Evolutionary conservation across 768 basidiomycete genomes (phyloP).

Genomic region (Lactifluus pinguis): DNA sequence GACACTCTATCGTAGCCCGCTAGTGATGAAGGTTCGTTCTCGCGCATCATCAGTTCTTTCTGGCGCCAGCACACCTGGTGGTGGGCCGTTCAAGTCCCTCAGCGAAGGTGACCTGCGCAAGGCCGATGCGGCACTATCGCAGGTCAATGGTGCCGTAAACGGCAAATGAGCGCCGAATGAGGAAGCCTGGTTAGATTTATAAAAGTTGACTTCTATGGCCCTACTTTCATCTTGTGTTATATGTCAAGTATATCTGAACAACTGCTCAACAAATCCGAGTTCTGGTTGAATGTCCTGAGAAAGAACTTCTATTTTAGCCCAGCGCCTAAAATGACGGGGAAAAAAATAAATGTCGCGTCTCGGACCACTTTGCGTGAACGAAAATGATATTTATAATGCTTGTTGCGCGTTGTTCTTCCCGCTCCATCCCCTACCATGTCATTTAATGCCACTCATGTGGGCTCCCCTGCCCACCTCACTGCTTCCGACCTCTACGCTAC

Average conservation of each 20-base stretch:
- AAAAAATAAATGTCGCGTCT: background rate
- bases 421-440: conserved; percentile 12
- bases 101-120: conserved; percentile 80
- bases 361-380: conserved; percentile 2
- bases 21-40: conserved; percentile 85
- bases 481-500: conserved; percentile 44
- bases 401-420: background rate
- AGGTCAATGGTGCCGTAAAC: conserved; percentile 30
- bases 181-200: conserved; percentile 6
- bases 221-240: conserved; percentile 14
- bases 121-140: conserved; percentile 82
- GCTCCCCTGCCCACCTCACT: conserved; percentile 15
- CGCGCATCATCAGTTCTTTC: conserved; percentile 68
- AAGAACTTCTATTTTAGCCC: too few species aligned
- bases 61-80: conserved; percentile 79
- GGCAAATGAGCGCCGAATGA: conserved; percentile 2
- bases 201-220: conserved; percentile 3
- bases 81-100: conserved; percentile 66
- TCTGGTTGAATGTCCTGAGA: background rate
- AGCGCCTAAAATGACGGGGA: too few species aligned
- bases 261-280: conserved; percentile 6
- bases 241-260: conserved; percentile 9
- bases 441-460: conserved; percentile 11
- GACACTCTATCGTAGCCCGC: conserved; percentile 43
- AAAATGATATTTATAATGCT: too few species aligned